Evolutionary conservation across 2,329 filamentous ascomycete genomes (phyloP), one percentile per base, ranked within the genome.

Genomic region (Stachybotrys elegans): DNA sequence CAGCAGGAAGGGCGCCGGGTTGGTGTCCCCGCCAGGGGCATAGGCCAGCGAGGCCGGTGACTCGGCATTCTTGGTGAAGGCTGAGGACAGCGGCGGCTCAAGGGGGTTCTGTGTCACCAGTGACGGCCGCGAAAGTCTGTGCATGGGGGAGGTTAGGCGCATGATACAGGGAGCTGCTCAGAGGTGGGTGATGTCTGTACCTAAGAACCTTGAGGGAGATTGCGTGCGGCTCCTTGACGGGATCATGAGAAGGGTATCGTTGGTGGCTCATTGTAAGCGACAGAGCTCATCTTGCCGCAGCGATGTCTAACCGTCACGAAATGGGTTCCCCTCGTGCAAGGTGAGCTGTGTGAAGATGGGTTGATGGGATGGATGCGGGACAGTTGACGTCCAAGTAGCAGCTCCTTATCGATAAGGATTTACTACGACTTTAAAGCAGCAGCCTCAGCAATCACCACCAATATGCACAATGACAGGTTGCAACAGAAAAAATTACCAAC

Each of bases 51-150:
- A 88, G 2, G 88, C 88, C 40, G 82, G 67, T 19, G 71, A 61
- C 12, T 68, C 74, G 17, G 71, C 67, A 13, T 74, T 46, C 17
- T 52, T 54, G 17, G 47, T 31, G 13, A 53, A 39, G 71, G 50
- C 76, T 72, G 48, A 73, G 65, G 59, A 51, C 6, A 59, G 60
- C 7, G 69, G 67, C 22, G 69, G 66, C 49, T 79, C 60, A 47
- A 86, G 71, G 4, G 84, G 78, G 53, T 86, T 79, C 57, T 90
- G 87, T 9, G 79, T 70, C 31, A 87, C 83, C 43, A 92, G 78
- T 4, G 86, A 85, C 1, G 88, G 90, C 13, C 88, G 84, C 1
- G 91, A 95, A 47, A 97, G 78, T 46, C 89, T 94, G 55, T 22
- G 22, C 22, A n/a, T 4, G 25, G 36, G 16, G 43, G 47, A 27